Conservation (phyloP, 768 basidiomycete species). For the Pisolithus marmoratus region DNA sequence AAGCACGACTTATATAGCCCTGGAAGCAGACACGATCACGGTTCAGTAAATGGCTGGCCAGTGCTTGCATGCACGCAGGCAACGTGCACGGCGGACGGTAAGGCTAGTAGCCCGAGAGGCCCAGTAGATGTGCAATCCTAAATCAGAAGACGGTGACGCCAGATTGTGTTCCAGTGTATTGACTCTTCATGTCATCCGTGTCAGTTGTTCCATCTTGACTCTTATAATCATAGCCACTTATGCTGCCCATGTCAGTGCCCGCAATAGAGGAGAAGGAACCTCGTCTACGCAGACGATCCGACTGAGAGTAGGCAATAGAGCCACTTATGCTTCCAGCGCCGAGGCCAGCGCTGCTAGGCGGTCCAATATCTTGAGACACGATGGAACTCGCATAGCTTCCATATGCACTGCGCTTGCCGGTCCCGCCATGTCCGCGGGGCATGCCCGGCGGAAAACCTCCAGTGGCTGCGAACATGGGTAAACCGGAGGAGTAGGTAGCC, state of each 20-base stretch:
- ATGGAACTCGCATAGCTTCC: slow-evolving; percentile 85
- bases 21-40: too few species aligned
- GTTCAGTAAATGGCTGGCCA: background rate
- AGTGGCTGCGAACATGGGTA: slow-evolving; percentile 74
- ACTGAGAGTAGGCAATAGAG: slow-evolving; percentile 82
- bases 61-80: slow-evolving; percentile 2
- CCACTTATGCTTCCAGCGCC: slow-evolving; percentile 43
- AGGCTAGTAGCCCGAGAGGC: background rate
- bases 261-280: slow-evolving; percentile 73
- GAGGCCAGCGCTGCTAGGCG: slow-evolving; percentile 54
- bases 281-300: slow-evolving; percentile 76
- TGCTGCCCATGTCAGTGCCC: slow-evolving; percentile 71
- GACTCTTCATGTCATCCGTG: slow-evolving; percentile 82
- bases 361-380: slow-evolving; percentile 84
- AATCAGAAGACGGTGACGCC: slow-evolving; percentile 79
- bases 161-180: slow-evolving; percentile 80
- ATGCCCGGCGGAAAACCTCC: slow-evolving; percentile 67
- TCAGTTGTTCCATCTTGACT: slow-evolving; percentile 81
- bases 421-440: slow-evolving; percentile 52
- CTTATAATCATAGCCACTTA: slow-evolving; percentile 80
- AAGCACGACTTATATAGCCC: too few species aligned
- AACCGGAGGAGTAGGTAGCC: slow-evolving; percentile 89
- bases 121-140: background rate
- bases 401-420: slow-evolving; percentile 71
- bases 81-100: background rate